Evolutionary conservation across 2,329 filamentous ascomycete genomes (phyloP), one percentile per base, ranked within the genome.

Genomic region (Fusarium pseudocircinatum): DNA sequence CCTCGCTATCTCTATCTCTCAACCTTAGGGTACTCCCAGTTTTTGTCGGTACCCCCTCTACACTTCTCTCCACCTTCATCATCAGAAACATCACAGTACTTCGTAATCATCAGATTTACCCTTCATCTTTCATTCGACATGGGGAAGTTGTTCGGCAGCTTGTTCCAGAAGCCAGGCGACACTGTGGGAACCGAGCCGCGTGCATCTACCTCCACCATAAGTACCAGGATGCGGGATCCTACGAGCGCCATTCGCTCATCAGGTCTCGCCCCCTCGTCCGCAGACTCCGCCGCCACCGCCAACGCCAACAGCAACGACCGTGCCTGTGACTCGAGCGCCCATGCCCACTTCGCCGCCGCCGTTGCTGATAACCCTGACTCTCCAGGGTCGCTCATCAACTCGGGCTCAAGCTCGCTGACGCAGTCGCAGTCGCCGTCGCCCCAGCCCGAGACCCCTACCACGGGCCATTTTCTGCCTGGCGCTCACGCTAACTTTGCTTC

Each of bases 351-450:
- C 70, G 68, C 69, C 76, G 64, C 69, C 65, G 67, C 69, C 69
- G 71, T 76, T 72, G 69, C 74, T 74, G 72, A 74, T 73, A 73
- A 74, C 71, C 76, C 79, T 76, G 79, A 80, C 75, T 81, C 80
- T 74, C 79, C 79, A 72, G 80, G 76, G 67, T 81, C 80, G 57
- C 71, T 72, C 62, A 77, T 81, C 73, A 78, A 77, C 73, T 82
- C 80, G 68, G 75, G 72, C 67, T 82, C 80, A 67, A 77, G 73
- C 67, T 80, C 80, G 71, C 77, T 79, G 75, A 81, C 81, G 73
- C 80, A 79, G 73, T 80, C 81, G 73, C 80, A 79, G 73, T 80
- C 79, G 67, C 78, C 80, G 66, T 82, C 81, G 75, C 80, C 81
- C 74, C 80, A 82, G 72, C 79, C 81, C 60, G 75, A 75, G 70